Base-by-base conservation (phyloP, 75 land plant species). In the Cunninghamia lanceolata region DNA sequence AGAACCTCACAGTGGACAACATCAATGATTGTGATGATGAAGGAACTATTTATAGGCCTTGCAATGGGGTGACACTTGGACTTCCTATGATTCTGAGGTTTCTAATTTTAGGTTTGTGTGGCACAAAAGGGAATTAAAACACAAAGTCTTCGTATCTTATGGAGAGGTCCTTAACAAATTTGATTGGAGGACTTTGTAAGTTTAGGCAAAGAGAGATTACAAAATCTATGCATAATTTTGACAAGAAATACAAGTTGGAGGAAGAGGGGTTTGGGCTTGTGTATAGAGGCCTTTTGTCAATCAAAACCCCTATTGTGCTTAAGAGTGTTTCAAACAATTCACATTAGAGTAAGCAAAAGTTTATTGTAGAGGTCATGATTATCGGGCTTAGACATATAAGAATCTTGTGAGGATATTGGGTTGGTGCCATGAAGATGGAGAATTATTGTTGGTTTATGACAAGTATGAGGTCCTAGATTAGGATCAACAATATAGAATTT, bases 401-500 rank as follows among this genome's bases (percentile, higher is more conserved):
- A 88, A 88, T 59, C 81, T 88, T 43, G 88, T 88, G 38, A 75
- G 87, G 45, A 83, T 88, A 8, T 35, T 47, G 71, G 89, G 89
- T 46, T 88, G 89, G 88, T 88, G 89, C 83, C 40, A 32, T 38
- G 89, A 88, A 28, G 73, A 87, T 52, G 39, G 42, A 9, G 87
- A 87, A 32, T 52, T 87, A 21, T 46, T 87, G 59, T 87, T 87
- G 10, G 36, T 87, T 38, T 87, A 87, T 85, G 87, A 87, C 34
- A 74, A 46, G 13, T 38, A 56, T 19, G 40, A 86, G 39, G 53
- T 76, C n/a, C 42, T 89, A 9, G 87, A 90, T 59, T 88, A 87
- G 89, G 85, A 85, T 50, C 59, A 32, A 17, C 50, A 91, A 17
- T 91, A 87, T 82, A 89, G 68, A 40, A 89, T 90, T 13, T 79